Conservation (phyloP, 2,329 filamentous ascomycete species). For the Metarhizium robertsii region DNA sequence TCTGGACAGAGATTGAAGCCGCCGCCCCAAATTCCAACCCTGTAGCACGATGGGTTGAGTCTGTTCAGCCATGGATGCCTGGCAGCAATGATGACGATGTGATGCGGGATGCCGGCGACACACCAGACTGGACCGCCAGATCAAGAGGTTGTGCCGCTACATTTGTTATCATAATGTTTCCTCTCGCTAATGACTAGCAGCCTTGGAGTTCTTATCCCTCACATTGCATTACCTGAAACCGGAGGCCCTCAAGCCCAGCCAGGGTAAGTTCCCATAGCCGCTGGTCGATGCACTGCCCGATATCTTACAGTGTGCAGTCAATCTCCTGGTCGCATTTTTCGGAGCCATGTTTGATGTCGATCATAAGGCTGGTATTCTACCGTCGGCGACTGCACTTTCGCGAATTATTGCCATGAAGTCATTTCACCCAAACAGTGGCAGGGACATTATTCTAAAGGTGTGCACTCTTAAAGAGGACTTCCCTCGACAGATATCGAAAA, state of each 20-base stretch:
- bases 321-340: conserved; percentile 44
- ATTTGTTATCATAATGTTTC: neutral
- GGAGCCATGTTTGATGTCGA: conserved; percentile 49
- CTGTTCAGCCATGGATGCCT: conserved; percentile 46
- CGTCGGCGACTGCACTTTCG: conserved; percentile 42
- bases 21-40: conserved; percentile 33
- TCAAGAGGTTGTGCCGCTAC: conserved; percentile 32
- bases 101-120: conserved; percentile 28
- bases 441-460: conserved; percentile 39
- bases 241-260: conserved; percentile 37
- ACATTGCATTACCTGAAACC: conserved; percentile 40
- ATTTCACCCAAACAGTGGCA: conserved; percentile 39
- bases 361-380: conserved; percentile 48
- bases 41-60: conserved; percentile 45
- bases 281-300: neutral
- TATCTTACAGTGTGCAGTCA: conserved; percentile 20
- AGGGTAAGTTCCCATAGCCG: conserved; percentile 25
- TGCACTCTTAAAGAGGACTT: conserved; percentile 48
- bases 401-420: conserved; percentile 38
- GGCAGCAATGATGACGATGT: conserved; percentile 28
- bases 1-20: conserved; percentile 32
- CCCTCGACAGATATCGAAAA: conserved; percentile 39
- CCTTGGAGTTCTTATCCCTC: conserved; percentile 45
- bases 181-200: conserved; percentile 19
- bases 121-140: conserved; percentile 42